Evolutionary conservation across 805 yeast genomes (phyloP).

Genomic region (Saccharomyces cerevisiae): DNA sequence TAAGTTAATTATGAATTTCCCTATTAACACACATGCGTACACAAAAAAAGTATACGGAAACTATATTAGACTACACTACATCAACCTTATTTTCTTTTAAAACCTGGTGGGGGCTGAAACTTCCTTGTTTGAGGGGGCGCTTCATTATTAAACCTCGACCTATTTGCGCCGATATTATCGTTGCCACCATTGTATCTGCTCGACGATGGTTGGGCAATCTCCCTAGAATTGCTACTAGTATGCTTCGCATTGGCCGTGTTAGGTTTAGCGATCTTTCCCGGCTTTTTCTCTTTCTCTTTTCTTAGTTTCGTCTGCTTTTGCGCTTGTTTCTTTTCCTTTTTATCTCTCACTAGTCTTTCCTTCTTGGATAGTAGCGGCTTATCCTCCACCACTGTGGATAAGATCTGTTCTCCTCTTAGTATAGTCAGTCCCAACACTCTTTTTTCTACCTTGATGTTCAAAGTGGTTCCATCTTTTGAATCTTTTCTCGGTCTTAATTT

Average conservation of each 20-base stretch:
- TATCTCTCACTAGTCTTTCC: slow-evolving; percentile 29
- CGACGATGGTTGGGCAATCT: not conserved
- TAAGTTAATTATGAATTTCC: not conserved
- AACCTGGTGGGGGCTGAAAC: slow-evolving; percentile 44
- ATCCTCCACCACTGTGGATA: slow-evolving; percentile 53
- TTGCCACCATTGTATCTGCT: slow-evolving; percentile 4
- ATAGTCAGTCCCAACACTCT: slow-evolving; percentile 74
- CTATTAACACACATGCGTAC: not conserved
- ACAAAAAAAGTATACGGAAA: not conserved
- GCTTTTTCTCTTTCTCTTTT: slow-evolving; percentile 6
- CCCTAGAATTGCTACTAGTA: not conserved
- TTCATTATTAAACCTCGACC: slow-evolving; percentile 24
- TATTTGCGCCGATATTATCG: slow-evolving; percentile 21
- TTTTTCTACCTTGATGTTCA: slow-evolving; percentile 50
- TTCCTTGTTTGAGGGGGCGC: slow-evolving; percentile 31
- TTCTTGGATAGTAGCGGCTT: slow-evolving; percentile 43
- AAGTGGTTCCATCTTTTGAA: slow-evolving; percentile 17
- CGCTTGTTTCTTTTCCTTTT: slow-evolving; percentile 29
- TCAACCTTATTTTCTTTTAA: slow-evolving; percentile 21
- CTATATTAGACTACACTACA: not conserved
- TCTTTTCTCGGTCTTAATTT: slow-evolving; percentile 23
- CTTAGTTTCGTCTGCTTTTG: slow-evolving; percentile 28
- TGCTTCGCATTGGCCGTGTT: slow-evolving; percentile 1
- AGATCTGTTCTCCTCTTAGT: slow-evolving; percentile 80
- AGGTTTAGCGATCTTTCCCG: not conserved